Evolutionary conservation across 441 rosid genomes (phyloP), one percentile per base, ranked within the genome.

Genomic region (Erodium chrysanthum): DNA sequence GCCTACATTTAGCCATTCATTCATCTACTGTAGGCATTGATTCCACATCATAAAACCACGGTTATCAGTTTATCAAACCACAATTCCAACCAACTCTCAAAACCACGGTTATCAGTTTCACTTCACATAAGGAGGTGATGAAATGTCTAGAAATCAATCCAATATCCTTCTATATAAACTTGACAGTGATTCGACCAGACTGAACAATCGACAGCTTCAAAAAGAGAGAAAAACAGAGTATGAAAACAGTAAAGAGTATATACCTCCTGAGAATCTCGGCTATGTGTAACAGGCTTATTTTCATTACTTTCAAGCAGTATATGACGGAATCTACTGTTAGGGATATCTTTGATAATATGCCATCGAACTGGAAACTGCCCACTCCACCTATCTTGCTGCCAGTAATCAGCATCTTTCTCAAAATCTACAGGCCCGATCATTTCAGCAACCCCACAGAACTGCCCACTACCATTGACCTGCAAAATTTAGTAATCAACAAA

Each of bases 351-450:
- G 18, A 93, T 85, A 68, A 90, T 73, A 73, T 86, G 97, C 98
- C 98, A 90, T 81, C 83, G 89, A 56, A 90, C 84, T 4, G 91
- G 89, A 83, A 93, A 93, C 71, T 85, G 88, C 25, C 98, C 98
- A 69, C 90, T 86, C 98, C 98, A 93, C 83, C 91, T 93, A 80
- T 93, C 96, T 72, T 89, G 96, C 68, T 93, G 98, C 98, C 98
- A 93, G 73, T 85, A 89, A 72, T 90, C 95, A 18, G 84, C 82
- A 65, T 79, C 86, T 74, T 84, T 90, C 65, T 85, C 71, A 70
- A 93, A 93, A 81, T 93, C 96, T 75, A 93, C 98, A 9, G 86
- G 79, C 5, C 98, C 98, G 1, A 78, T 71, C 98, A 93, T 93
- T 79, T 93, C 97, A 18, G 95, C 96, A 56, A 93, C 79, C 35